Conservation (phyloP, 805 yeast genomes). For the Tetrapisispora namnaoensis region DNA sequence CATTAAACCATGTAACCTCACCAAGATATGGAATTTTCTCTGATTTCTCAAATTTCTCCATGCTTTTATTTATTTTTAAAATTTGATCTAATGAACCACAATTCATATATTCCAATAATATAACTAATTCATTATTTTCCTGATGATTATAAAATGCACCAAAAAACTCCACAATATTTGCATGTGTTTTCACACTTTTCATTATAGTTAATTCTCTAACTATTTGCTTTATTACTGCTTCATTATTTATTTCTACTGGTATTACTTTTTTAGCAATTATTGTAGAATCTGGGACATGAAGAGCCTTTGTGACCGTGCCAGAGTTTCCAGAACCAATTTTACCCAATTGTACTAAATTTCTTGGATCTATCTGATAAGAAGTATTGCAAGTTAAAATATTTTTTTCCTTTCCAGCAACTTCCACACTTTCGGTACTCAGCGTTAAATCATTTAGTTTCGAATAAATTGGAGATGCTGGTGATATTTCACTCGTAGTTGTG, state of each 20-base stretch:
- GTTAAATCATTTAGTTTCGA: background rate
- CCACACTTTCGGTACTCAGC: background rate
- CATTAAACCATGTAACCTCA: constrained; percentile 28
- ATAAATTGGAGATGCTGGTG: background rate
- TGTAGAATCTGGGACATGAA: constrained; percentile 80
- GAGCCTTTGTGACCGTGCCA: constrained; percentile 81
- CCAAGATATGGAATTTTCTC: background rate
- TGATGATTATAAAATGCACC: constrained; percentile 70
- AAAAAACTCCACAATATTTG: constrained; percentile 78
- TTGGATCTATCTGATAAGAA: constrained; percentile 24
- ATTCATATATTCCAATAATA: constrained; percentile 94
- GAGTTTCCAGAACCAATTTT: constrained; percentile 89
- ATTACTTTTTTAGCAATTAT: constrained; percentile 87
- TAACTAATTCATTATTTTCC: constrained; percentile 54
- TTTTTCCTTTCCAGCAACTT: background rate
- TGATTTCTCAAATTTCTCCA: background rate
- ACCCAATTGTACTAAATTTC: constrained; percentile 65
- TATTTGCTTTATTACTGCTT: constrained; percentile 43
- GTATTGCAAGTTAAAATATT: background rate
- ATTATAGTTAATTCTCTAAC: constrained; percentile 80
- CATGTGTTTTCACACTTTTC: constrained; percentile 75
- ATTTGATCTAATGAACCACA: constrained; percentile 87
- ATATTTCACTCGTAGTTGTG: background rate
- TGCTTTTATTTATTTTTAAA: constrained; percentile 45
- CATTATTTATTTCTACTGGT: constrained; percentile 67